Evolutionary conservation across 257 asterid genomes (phyloP).

Genomic region (Lycium ferocissimum): DNA sequence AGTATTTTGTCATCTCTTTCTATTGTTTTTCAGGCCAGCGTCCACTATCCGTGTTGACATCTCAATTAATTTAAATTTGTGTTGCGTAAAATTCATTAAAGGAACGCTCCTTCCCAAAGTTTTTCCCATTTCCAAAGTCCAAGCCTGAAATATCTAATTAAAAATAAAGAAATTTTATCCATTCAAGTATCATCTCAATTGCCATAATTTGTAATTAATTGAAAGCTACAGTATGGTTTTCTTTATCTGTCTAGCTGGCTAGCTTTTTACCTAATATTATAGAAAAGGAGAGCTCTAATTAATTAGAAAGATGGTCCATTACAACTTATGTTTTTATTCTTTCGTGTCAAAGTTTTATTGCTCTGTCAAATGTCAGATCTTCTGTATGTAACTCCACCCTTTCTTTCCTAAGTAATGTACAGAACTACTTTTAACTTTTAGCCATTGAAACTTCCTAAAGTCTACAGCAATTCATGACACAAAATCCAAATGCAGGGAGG

Average conservation of each 20-base stretch:
- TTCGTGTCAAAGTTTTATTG: conserved; percentile 28
- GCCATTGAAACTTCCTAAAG: background rate
- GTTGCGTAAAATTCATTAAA: too few relatives aligned
- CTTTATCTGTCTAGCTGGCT: too few relatives aligned
- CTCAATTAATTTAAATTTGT: too few relatives aligned
- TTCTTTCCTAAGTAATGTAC: background rate
- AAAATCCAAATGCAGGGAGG: background rate
- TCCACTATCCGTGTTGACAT: too few relatives aligned
- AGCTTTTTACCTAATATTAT: too few relatives aligned
- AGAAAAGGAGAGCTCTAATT: too few relatives aligned
- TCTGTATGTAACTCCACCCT: too few relatives aligned
- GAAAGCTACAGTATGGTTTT: conserved; percentile 43
- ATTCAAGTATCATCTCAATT: background rate
- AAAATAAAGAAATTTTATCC: too few relatives aligned
- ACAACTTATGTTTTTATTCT: conserved; percentile 23
- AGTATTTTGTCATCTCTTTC: conserved; percentile 22
- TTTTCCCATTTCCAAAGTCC: too few relatives aligned
- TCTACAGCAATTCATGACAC: background rate
- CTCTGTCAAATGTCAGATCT: conserved; percentile 16
- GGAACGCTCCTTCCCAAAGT: too few relatives aligned
- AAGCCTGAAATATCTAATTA: too few relatives aligned
- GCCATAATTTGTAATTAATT: conserved; percentile 21
- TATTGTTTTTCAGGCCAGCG: too few relatives aligned
- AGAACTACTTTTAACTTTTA: background rate
- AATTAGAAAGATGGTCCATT: background rate